Conservation (phyloP, 805 yeast species). For the Kregervanrija delftensis region DNA sequence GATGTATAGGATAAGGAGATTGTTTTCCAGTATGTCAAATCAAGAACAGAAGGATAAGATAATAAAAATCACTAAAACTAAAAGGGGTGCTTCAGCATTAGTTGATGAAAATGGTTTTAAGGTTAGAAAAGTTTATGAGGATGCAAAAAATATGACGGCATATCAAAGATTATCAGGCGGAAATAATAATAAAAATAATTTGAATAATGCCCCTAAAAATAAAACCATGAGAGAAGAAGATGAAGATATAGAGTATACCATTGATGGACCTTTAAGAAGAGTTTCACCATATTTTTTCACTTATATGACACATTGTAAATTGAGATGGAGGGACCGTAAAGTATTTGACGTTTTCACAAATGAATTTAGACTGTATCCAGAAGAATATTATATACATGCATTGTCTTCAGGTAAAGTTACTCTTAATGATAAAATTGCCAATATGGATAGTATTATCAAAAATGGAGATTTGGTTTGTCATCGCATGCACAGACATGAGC, state of each 20-base stretch:
- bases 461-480: constrained; percentile 85
- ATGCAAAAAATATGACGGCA: constrained; percentile 36
- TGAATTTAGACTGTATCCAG: constrained; percentile 79
- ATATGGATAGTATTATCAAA: constrained; percentile 53
- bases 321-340: constrained; percentile 84
- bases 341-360: constrained; percentile 71
- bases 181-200: constrained; percentile 8
- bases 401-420: constrained; percentile 62
- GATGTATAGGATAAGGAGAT: no score
- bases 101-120: constrained; percentile 44
- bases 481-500: constrained; percentile 83
- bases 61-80: background rate
- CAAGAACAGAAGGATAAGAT: background rate
- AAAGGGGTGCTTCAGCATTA: constrained; percentile 5
- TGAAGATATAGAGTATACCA: constrained; percentile 48
- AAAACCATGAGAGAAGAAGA: constrained; percentile 44
- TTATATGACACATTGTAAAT: constrained; percentile 84
- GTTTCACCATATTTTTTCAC: constrained; percentile 85
- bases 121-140: constrained; percentile 36
- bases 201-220: constrained; percentile 13
- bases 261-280: constrained; percentile 58
- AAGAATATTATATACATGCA: constrained; percentile 53
- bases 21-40: no score
- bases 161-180: constrained; percentile 34
- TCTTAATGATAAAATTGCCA: constrained; percentile 61